Evolutionary conservation across 371 early-diverging fungal genomes (phyloP), one percentile per base, ranked within the genome.

Genomic region (Saksenaea oblongispora): DNA sequence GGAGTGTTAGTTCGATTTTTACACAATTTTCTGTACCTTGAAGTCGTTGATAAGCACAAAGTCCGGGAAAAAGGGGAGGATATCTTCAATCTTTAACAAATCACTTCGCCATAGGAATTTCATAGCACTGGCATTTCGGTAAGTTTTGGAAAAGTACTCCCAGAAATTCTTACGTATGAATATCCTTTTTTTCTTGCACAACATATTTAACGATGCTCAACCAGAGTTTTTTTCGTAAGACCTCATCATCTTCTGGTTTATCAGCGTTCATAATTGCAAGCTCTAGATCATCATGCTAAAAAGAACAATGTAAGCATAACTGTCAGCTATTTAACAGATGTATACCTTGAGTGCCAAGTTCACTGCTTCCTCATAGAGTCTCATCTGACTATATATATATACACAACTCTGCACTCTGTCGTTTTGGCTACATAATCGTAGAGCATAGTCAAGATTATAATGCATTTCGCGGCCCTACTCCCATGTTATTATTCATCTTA

Each of bases 61-160:
- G 64, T 96, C 96, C 0, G 97, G 97, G 69, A 97, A 96, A 71
- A 90, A 93, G 1, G 95, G 96, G 41, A 98, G 71, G 28, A 98
- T 88, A 69, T 98, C 96, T 70, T 96, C 95, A 47, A 97, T 91
- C 62, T 92, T 92, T 35, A 97, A 75, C 9, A 95, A 71, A 44
- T 92, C 90, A 39, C 89, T 87, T 54, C 87, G 75, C 64, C 89
- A 87, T 34, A 94, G 70, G 65, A 93, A 87, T 14, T 86, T 82
- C 82, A 96, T 91, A 5, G 93, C 96, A 3, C 91, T 89, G 63
- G 41, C n/a, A 18, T 34, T 1, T 47, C 44, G 31, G 39, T 31
- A 35, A 64, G 36, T 34, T 27, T 11, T 24, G 15, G 28, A 44
- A n/a, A 1, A 13, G 18, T 36, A 28, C 28, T 27, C 18, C 17